Evolutionary conservation across 179 eudicot species (phyloP), one percentile per base, ranked within the genome.

Genomic region (Carnegiea gigantea): DNA sequence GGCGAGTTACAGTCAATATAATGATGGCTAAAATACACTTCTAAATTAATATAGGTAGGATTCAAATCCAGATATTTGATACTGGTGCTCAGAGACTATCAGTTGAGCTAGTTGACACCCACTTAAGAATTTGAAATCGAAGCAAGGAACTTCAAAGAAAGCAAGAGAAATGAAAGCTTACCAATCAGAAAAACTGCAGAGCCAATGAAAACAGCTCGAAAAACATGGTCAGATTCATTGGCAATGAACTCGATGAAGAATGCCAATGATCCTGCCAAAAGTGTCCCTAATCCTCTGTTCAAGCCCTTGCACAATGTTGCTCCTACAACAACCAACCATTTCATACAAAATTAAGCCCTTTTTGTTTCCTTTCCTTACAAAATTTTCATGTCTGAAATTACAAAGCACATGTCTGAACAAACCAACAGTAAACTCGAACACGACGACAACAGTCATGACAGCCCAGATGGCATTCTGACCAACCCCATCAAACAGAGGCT

Each of bases 341-440:
- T 15, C 21, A 70, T 36, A 70, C 73, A 28, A 30, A 70, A 40
- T 40, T 40, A 40, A 3, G 43, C 43, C 43, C 7, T 40, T 40
- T 2, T 10, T 11, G n/a, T n/a, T n/a, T n/a, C n/a, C n/a, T 26
- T 24, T 65, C 0, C 4, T 62, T 9, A 6, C 36, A 65, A 11
- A 5, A 11, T 26, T 65, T 65, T 9, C 36, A 65, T 24, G 36
- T 65, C 10, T 10, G 14, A 26, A 65, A 65, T 2, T 10, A 26
- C 21, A 13, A 40, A 40, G 7, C 43, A 40, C 43, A 40, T 40
- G 43, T 40, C 43, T 40, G 43, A 59, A 51, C 83, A 5, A 23
- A 95, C 97, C 99, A 59, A 93, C 99, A 62, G 99, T 91, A 83
- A 94, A 96, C 85, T 96, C 98, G 36, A 96, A 96, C 43, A 96